These are phyloP conservation scores for Cladosporium phlei DNA, from an alignment of 2,329 filamentous ascomycete genomes.

Conservation along the genomic window DNA sequence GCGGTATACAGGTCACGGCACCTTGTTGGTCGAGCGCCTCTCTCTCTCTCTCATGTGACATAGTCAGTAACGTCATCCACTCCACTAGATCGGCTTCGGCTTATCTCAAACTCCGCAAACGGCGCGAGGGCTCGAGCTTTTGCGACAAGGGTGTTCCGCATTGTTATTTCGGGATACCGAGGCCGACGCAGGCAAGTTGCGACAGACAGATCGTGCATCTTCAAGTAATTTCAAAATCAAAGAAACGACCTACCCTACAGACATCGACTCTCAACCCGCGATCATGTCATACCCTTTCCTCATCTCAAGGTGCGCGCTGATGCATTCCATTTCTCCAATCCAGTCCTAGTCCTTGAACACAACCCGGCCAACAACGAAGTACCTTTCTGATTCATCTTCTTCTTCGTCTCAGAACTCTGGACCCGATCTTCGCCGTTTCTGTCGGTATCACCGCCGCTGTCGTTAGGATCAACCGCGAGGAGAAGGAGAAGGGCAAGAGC, in stretches of 20 bases:
- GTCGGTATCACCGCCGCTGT: constrained; percentile 43
- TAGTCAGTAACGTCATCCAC: no score
- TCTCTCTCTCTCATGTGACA: constrained; percentile 5
- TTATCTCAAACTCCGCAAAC: constrained; percentile 10
- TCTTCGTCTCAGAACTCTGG: constrained; percentile 37
- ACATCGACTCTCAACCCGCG: no score
- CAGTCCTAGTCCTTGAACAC: no score
- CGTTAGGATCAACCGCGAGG: constrained; percentile 41
- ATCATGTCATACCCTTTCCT: constrained; percentile 32
- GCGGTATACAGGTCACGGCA: no score
- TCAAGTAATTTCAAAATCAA: no score
- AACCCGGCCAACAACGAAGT: no score
- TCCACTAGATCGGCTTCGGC: no score
- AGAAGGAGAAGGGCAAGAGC: constrained; percentile 42
- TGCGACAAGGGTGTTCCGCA: no score
- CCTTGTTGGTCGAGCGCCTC: constrained; percentile 1
- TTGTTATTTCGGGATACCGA: constrained; percentile 4
- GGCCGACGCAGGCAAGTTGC: no score
- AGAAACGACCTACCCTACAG: no score
- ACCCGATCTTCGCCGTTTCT: constrained; percentile 47
- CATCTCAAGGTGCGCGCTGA: constrained; percentile 39
- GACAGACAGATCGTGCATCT: no score
- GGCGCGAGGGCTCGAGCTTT: not conserved
- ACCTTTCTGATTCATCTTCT: no score
- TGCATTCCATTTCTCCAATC: not conserved